A percentile compares a stretch with the other conserved stretches of the same genome.
These are phyloP conservation scores for Pythium myriotylum DNA, from an alignment of 352 stramenopile species.

Conservation along the genomic window DNA sequence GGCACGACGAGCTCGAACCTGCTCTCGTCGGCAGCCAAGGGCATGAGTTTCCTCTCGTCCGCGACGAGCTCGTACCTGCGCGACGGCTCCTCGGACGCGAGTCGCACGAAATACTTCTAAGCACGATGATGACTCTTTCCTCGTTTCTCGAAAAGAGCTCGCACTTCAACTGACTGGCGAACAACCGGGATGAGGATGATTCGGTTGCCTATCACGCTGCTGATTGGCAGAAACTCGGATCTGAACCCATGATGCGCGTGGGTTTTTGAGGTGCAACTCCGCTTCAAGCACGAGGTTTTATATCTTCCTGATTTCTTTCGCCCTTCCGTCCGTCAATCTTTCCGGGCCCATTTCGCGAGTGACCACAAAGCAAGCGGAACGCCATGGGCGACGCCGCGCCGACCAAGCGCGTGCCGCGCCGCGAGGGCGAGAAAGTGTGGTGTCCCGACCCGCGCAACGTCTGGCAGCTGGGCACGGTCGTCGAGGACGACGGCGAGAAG, in stretches of 20 bases:
- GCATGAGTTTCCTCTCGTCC: slow-evolving; percentile 82
- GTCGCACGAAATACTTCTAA: slow-evolving; percentile 68
- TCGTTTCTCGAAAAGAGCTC: background rate
- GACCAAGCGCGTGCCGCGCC: slow-evolving; percentile 60
- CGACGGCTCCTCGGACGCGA: slow-evolving; percentile 31
- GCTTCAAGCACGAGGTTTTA: slow-evolving; percentile 27
- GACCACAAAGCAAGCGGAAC: background rate
- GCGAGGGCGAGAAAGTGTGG: slow-evolving; percentile 89
- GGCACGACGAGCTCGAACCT: slow-evolving; percentile 49
- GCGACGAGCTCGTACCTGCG: slow-evolving; percentile 70
- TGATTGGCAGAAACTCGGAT: slow-evolving; percentile 19
- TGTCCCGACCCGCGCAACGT: slow-evolving; percentile 84
- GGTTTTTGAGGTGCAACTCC: slow-evolving; percentile 2
- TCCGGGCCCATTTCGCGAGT: slow-evolving; percentile 8
- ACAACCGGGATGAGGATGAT: slow-evolving; percentile 7
- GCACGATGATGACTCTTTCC: too few species aligned
- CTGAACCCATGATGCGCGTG: slow-evolving; percentile 29
- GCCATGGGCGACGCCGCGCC: slow-evolving; percentile 20
- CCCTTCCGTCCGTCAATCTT: background rate
- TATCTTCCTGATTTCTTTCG: slow-evolving; percentile 30
- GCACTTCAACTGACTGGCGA: slow-evolving; percentile 28
- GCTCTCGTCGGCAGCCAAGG: slow-evolving; percentile 74
- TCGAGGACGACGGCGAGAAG: slow-evolving; percentile 85
- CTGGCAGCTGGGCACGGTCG: slow-evolving; percentile 84
- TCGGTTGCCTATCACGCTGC: background rate